Evolutionary conservation across 495 filamentous ascomycete genomes (phyloP).

Genomic region (Corynascus novoguineensis): DNA sequence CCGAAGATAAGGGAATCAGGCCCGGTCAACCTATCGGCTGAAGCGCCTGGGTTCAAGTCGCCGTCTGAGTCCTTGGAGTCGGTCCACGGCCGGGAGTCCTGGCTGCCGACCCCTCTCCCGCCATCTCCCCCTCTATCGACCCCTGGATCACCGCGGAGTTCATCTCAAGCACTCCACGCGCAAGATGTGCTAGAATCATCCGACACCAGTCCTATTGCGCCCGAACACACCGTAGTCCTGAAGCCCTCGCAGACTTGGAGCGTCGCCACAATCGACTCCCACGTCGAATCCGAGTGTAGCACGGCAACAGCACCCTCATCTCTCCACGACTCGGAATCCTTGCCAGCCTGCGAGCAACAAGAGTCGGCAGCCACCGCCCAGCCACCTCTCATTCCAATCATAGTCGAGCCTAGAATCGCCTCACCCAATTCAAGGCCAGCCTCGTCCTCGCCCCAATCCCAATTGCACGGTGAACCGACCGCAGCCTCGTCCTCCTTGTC

Average conservation of each 20-base stretch:
- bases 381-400: neutral
- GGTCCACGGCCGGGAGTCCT: slow-evolving; percentile 56
- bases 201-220: slow-evolving; percentile 32
- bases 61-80: slow-evolving; percentile 34
- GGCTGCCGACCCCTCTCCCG: slow-evolving; percentile 47
- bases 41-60: slow-evolving; percentile 25
- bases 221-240: slow-evolving; percentile 41
- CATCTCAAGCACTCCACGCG: slow-evolving; percentile 30
- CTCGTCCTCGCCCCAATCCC: neutral
- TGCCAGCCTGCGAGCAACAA: neutral
- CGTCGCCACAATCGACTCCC: slow-evolving; percentile 8
- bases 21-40: slow-evolving; percentile 1
- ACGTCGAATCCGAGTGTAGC: slow-evolving; percentile 5
- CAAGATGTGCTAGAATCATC: slow-evolving; percentile 8
- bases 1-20: slow-evolving; percentile 18
- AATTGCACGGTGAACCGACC: no score
- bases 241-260: slow-evolving; percentile 23
- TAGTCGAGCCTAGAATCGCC: neutral
- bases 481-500: slow-evolving; percentile 75
- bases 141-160: slow-evolving; percentile 37
- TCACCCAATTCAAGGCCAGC: slow-evolving; percentile 7
- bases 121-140: slow-evolving; percentile 45
- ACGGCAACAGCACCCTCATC: slow-evolving; percentile 13
- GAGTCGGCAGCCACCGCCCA: neutral
- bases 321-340: slow-evolving; percentile 11